Base-by-base conservation (phyloP, 1,284 basidiomycete genomes). In the Malassezia nana region DNA sequence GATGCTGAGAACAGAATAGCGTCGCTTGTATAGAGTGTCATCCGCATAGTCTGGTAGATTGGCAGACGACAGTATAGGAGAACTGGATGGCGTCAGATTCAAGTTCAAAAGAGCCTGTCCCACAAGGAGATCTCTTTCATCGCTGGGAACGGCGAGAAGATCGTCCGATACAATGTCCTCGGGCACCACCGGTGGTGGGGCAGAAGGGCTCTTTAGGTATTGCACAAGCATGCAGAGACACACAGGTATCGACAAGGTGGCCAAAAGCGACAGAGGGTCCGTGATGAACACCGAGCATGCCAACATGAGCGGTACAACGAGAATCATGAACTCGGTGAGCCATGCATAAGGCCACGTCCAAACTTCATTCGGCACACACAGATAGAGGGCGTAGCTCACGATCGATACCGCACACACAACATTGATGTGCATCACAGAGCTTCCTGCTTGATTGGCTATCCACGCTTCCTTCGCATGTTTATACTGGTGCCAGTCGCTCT, bases 381-480 rank as follows among this genome's bases (percentile, higher is more conserved):
- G 15, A 29, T 49, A 56, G 3, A 51, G 13, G 15, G 42, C 38
- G n/a, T 51, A 51, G 18, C 42, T 46, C 0, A 32, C 43, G 16
- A 56, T 29, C 6, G 48, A 16, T 2, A 30, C 29, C 3, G 26
- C 16, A 20, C 48, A 33, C 1, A 56, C 30, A 0, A n/a, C 7
- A 20, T 46, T 46, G 33, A 56, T 56, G 20, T 28, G 29, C 10
- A 35, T 10, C 3, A 56, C 42, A 10, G 54, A 51, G 0, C 26
- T 16, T 24, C 54, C 54, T n/a, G 16, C 12, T 20, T 56, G 54
- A 13, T 40, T 35, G 7, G 44, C 26, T n/a, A 56, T 39, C 35
- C 49, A 56, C 25, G 30, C 46, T 24, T 56, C 54, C 20, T 56
- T 56, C 8, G 22, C 33, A 8, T 16, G 22, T 29, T 56, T 56